Evolutionary conservation across 1,139 yeast species (phyloP), one percentile per base, ranked within the genome.

Genomic region (Suhomyces bribrorum): DNA sequence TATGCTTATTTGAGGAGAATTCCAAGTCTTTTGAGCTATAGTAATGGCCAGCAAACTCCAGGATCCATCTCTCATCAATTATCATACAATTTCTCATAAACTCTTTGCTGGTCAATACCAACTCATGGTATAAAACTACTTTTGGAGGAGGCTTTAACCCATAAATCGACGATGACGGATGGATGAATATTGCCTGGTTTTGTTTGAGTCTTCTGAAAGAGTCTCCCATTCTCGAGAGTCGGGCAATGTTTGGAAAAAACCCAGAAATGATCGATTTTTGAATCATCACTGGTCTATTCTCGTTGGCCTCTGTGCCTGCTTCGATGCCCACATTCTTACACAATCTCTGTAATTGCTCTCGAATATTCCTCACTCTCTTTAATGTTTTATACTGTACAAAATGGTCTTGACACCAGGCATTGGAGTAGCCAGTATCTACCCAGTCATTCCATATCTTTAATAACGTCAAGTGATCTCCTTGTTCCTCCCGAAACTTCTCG

Each of bases 401-500:
- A 53, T 87, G 81, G 50, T 89, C 97, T 48, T 77, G 80, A 49
- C 97, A 90, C 98, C 98, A 92, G 40, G 80, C 79, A 30, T 68
- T 68, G 0, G 95, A 84, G 54, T 65, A 85, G 0, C 83, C 87
- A 2, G 81, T 74, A 4, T 77, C 84, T 4, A 60, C 75, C 95
- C 96, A 92, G 48, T 79, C 83, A 16, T 77, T 70, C 79, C 85
- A 92, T 1, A 90, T 73, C 47, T 83, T 83, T 29, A 90, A 62
- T 26, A 88, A 68, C 1, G 90, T 75, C 42, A 87, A 60, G 53
- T 89, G 97, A 56, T 92, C 98, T 0, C 86, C 86, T 11, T 88
- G 84, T 9, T 63, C 52, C 2, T 70, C 64, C 2, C 64, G 60
- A 54, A 86, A 84, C 9, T 71, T 59, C 32, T 75, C 77, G 34